These are phyloP conservation scores for Cladosporium colombiae DNA, from an alignment of 2,329 filamentous ascomycete genomes.

Conservation along the genomic window DNA sequence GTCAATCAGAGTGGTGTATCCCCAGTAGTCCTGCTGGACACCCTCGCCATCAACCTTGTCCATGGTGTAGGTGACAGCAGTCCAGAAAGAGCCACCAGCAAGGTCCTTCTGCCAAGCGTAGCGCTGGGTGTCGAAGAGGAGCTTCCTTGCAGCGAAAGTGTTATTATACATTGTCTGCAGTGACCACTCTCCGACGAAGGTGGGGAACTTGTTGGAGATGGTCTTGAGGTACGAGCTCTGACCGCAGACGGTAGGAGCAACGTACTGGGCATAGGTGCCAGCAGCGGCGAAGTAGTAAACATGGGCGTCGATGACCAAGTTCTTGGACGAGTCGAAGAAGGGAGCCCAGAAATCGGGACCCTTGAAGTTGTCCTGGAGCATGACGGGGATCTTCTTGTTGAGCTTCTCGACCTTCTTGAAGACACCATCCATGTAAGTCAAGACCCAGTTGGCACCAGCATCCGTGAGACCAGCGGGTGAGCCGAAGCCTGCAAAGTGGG, in stretches of 20 bases:
- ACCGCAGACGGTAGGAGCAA: conserved; percentile 32
- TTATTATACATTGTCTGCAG: conserved; percentile 40
- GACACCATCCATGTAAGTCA: conserved; percentile 38
- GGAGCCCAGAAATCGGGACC: conserved; percentile 33
- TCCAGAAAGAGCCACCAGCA: conserved; percentile 31
- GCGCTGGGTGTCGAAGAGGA: conserved; percentile 36
- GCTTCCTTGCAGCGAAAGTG: conserved; percentile 33
- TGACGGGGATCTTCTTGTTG: conserved; percentile 36
- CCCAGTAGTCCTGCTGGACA: conserved; percentile 26
- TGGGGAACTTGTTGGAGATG: conserved; percentile 33
- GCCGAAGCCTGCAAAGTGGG: conserved; percentile 37
- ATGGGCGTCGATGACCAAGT: conserved; percentile 38
- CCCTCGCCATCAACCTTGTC: conserved; percentile 25
- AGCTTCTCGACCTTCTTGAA: conserved; percentile 30
- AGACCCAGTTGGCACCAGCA: conserved; percentile 36
- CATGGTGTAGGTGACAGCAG: conserved; percentile 23
- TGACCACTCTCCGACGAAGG: conserved; percentile 41
- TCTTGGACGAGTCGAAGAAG: conserved; percentile 29
- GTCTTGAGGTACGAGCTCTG: conserved; percentile 29
- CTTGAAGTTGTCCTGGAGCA: conserved; percentile 38
- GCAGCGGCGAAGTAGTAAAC: conserved; percentile 37
- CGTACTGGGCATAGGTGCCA: conserved; percentile 31
- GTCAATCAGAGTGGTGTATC: conserved; percentile 19
- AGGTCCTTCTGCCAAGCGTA: conserved; percentile 40
- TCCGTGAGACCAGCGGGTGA: conserved; percentile 35